These are phyloP conservation scores for Hypholoma sublateritium DNA, from an alignment of 768 basidiomycete genomes.

Conservation along the genomic window DNA sequence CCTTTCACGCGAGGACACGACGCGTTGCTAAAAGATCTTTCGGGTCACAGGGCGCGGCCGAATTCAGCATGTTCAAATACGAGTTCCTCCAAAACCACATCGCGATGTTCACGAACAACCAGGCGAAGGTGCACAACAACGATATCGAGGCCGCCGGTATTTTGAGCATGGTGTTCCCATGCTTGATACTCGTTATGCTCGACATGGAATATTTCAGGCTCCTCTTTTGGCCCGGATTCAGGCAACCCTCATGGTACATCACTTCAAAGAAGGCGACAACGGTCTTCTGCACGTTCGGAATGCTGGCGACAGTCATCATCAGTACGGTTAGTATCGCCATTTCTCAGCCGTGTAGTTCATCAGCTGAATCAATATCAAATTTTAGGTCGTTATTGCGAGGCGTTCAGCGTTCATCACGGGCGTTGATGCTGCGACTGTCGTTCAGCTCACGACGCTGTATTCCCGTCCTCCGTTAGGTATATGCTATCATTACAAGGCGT, in stretches of 20 bases:
- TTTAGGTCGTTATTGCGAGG: conserved; percentile 28
- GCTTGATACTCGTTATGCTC: conserved; percentile 30
- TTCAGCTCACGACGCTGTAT: conserved; percentile 21
- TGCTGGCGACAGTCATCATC: conserved; percentile 25
- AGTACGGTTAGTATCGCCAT: conserved; percentile 28
- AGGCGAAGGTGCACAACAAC: conserved; percentile 29
- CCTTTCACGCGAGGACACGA: background rate
- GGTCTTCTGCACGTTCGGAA: conserved; percentile 22
- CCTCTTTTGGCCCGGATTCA: conserved; percentile 31
- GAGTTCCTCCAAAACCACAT: conserved; percentile 28
- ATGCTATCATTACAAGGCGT: background rate
- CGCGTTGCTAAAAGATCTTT: background rate
- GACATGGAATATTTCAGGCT: conserved; percentile 36
- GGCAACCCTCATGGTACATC: conserved; percentile 30
- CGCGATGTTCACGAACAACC: conserved; percentile 15
- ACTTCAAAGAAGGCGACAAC: conserved; percentile 18
- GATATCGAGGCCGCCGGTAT: conserved; percentile 30
- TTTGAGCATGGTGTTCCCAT: conserved; percentile 32
- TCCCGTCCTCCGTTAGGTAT: conserved; percentile 30
- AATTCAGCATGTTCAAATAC: conserved; percentile 37
- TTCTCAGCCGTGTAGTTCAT: background rate
- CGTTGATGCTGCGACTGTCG: conserved; percentile 17
- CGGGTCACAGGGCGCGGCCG: conserved; percentile 26
- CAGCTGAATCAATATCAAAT: background rate
- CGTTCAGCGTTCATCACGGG: conserved; percentile 27